A percentile compares a stretch with the other conserved stretches of the same genome.
phyloP scores from a whole-genome alignment of 176 grass and related monocot species.

The Puccinellia tenuiflora region DNA sequence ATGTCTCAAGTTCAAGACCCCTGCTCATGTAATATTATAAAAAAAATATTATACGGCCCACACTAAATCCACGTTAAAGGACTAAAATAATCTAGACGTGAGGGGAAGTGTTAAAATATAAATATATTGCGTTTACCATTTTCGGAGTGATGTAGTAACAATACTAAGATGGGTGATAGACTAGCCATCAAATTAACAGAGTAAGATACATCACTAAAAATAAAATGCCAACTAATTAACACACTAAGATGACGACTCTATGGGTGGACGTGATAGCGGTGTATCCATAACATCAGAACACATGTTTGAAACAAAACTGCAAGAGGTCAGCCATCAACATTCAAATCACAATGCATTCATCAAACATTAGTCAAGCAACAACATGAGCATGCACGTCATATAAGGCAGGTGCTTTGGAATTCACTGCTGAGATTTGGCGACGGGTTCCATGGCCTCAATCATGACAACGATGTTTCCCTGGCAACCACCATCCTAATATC shows the following conservation, averaged over 20 bases:
- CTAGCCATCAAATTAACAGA: neutral
- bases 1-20: too few species aligned
- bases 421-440: constrained; percentile 49
- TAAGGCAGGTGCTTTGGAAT: neutral
- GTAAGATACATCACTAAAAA: neutral
- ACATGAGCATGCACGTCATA: constrained; percentile 15
- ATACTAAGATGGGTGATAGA: neutral
- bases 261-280: neutral
- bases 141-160: neutral
- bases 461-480: constrained; percentile 84
- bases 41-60: too few species aligned
- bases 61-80: too few species aligned
- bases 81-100: too few species aligned
- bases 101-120: too few species aligned
- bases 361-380: constrained; percentile 25
- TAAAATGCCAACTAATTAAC: too few species aligned
- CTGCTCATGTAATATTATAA: too few species aligned
- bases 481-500: constrained; percentile 92
- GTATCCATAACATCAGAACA: neutral
- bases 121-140: too few species aligned
- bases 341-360: neutral
- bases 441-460: constrained; percentile 86
- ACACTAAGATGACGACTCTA: too few species aligned
- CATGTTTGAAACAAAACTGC: neutral
- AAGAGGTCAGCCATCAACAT: neutral